Evolutionary conservation across 192 early-diverging fungal genomes (phyloP).

Genomic region (Linnemannia zychae): DNA sequence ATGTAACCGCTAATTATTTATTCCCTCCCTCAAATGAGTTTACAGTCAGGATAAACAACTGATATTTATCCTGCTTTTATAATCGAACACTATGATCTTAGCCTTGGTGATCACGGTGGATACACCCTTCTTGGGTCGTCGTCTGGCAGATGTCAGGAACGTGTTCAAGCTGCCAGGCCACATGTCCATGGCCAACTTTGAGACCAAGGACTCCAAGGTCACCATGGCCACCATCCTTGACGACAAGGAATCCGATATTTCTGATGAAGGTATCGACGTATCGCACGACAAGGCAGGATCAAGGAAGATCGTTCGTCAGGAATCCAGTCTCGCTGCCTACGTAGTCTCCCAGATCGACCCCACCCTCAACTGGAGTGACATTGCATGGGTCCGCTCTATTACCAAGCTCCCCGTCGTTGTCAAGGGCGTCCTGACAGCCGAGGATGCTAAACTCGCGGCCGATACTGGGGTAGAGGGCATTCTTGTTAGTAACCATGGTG

Average conservation of each 20-base stretch:
- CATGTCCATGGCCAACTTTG: slow-evolving; percentile 77
- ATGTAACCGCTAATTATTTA: not conserved
- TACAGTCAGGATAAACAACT: too few species aligned
- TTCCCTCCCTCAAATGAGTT: too few species aligned
- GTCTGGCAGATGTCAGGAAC: slow-evolving; percentile 91
- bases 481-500: slow-evolving; percentile 97
- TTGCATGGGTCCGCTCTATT: slow-evolving; percentile 88
- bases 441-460: slow-evolving; percentile 91
- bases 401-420: slow-evolving; percentile 90
- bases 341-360: slow-evolving; percentile 89
- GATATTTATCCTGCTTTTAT: not conserved
- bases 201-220: slow-evolving; percentile 52
- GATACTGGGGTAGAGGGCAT: slow-evolving; percentile 84
- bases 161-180: slow-evolving; percentile 71
- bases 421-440: slow-evolving; percentile 93
- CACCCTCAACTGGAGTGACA: slow-evolving; percentile 87
- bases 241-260: not conserved
- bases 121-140: slow-evolving; percentile 78
- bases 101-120: slow-evolving; percentile 87
- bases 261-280: slow-evolving; percentile 22
- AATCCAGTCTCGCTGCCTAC: slow-evolving; percentile 53
- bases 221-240: slow-evolving; percentile 57
- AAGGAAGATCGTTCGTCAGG: slow-evolving; percentile 25
- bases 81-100: not conserved
- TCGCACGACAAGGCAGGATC: slow-evolving; percentile 22